Conservation (phyloP, 1,284 basidiomycete species). For the Cutaneotrichosporon curvatum region DNA sequence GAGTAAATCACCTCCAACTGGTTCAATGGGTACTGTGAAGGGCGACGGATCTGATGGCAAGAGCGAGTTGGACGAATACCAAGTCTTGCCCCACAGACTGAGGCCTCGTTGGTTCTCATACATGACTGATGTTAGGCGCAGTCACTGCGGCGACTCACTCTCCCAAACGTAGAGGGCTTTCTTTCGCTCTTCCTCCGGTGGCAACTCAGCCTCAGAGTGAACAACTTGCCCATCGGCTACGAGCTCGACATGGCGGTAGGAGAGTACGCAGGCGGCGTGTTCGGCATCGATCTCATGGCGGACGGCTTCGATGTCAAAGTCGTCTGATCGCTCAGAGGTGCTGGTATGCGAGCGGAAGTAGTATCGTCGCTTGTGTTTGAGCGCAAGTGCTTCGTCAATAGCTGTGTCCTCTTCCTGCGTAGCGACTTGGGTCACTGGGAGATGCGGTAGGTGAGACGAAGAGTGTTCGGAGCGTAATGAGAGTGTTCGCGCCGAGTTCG, state of each 20-base stretch:
- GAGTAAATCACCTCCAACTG: constrained; percentile 3
- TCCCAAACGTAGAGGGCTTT: constrained; percentile 57
- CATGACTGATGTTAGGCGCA: constrained; percentile 26
- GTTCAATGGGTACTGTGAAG: constrained; percentile 32
- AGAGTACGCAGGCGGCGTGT: neutral
- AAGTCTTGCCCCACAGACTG: constrained; percentile 38
- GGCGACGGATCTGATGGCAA: constrained; percentile 43
- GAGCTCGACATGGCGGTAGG: constrained; percentile 4
- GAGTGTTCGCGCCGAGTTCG: too few relatives aligned
- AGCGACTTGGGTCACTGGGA: too few relatives aligned
- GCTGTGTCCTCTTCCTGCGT: too few relatives aligned
- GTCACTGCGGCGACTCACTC: constrained; percentile 49
- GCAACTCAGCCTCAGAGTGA: constrained; percentile 6
- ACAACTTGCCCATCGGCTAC: constrained; percentile 2
- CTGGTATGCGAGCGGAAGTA: too few relatives aligned
- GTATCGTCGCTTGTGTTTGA: too few relatives aligned
- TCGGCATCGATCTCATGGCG: neutral
- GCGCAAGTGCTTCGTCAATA: too few relatives aligned
- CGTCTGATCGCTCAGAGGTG: neutral
- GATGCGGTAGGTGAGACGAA: too few relatives aligned
- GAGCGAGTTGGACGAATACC: constrained; percentile 39
- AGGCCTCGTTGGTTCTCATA: constrained; percentile 47
- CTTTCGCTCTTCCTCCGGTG: neutral
- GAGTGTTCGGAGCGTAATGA: too few relatives aligned
- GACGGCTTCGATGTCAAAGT: constrained; percentile 2